These are phyloP conservation scores for Litchi chinensis DNA, from an alignment of 345 rosid species.

Conservation along the genomic window DNA sequence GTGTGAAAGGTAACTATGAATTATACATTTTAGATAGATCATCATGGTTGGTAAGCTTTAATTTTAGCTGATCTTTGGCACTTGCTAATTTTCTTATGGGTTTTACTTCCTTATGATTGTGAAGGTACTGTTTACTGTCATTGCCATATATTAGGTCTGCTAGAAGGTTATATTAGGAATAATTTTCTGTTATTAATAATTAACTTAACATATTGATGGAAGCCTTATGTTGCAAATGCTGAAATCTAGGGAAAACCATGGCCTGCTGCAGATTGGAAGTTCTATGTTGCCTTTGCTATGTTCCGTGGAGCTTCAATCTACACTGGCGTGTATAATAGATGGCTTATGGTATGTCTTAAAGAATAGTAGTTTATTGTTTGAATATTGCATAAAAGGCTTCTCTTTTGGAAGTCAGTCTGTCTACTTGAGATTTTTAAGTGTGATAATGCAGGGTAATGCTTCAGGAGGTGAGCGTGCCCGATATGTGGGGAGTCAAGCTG, in stretches of 20 bases:
- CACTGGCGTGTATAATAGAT: conserved; percentile 79
- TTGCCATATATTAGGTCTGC: neutral
- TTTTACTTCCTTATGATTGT: conserved; percentile 1
- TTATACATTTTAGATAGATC: neutral
- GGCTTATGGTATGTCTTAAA: conserved; percentile 69
- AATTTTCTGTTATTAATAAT: neutral
- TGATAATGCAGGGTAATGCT: conserved; percentile 80
- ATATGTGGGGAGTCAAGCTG: conserved; percentile 57
- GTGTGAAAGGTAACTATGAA: neutral
- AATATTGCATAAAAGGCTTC: neutral
- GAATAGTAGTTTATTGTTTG: conserved; percentile 4
- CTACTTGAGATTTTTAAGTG: conserved; percentile 6
- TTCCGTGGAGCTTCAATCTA: conserved; percentile 87
- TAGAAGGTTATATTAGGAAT: neutral
- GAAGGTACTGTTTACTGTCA: neutral
- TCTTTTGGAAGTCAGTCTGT: neutral
- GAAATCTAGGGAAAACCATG: conserved; percentile 74
- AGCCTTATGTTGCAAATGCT: conserved; percentile 23
- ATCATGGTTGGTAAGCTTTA: neutral
- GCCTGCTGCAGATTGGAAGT: conserved; percentile 91
- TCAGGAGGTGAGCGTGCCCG: conserved; percentile 91
- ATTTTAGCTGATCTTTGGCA: neutral
- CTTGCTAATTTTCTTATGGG: neutral
- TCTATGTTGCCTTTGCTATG: conserved; percentile 85
- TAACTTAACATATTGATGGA: neutral